Conservation (phyloP, 2,329 filamentous ascomycete genomes). For the Ophiostoma ulmi region DNA sequence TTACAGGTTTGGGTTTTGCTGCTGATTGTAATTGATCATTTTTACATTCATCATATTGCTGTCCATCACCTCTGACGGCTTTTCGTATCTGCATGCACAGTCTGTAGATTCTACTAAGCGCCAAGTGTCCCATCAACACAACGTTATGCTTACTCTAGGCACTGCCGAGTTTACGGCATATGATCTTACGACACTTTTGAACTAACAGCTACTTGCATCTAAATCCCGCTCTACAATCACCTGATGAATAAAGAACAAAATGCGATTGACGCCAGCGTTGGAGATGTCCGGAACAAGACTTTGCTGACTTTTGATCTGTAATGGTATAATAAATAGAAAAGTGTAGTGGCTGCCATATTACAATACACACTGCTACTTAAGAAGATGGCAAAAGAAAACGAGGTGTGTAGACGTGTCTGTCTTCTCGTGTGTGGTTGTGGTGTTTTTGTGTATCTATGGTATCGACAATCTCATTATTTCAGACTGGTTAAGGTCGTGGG, state of each 20-base stretch:
- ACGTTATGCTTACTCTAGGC: not conserved
- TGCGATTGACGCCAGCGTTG: not conserved
- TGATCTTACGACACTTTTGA: not conserved
- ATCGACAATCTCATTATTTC: not conserved
- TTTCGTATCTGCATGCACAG: not conserved
- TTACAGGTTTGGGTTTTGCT: not conserved
- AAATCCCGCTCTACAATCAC: not conserved
- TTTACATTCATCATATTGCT: not conserved
- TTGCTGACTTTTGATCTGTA: not conserved
- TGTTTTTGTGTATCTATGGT: not conserved
- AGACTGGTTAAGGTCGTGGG: not conserved
- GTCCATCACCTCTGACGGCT: not conserved
- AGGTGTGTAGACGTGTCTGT: not conserved
- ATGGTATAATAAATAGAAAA: not conserved
- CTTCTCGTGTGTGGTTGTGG: not conserved
- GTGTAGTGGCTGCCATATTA: not conserved
- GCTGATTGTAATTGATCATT: not conserved
- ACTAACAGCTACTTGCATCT: not conserved
- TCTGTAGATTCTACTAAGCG: not conserved
- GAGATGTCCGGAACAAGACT: slow-evolving; percentile 5
- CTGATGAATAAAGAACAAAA: not conserved
- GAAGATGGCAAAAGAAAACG: not conserved
- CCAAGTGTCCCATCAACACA: not conserved
- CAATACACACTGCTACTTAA: not conserved
- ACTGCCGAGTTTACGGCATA: not conserved